phyloP scores from a whole-genome alignment of 345 rosid species.

The Gossypium stocksii region DNA sequence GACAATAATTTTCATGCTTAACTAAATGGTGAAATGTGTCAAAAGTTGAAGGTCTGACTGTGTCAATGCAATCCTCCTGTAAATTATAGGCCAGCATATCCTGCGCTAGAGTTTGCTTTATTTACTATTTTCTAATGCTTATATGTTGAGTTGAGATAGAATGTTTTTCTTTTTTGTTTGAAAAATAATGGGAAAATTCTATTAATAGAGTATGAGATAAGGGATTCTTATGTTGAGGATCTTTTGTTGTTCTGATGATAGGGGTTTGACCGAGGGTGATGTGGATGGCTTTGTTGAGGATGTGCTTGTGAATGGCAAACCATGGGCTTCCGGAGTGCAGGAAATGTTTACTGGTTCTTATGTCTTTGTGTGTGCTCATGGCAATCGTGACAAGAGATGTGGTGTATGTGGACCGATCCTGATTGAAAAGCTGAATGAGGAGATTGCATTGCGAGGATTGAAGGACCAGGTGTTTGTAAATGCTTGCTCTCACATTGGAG shows the following conservation, averaged over 20 bases:
- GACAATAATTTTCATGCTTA: background rate
- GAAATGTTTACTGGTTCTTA: constrained; percentile 61
- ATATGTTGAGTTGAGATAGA: background rate
- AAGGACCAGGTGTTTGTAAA: constrained; percentile 51
- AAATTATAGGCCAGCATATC: constrained; percentile 9
- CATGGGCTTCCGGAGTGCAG: constrained; percentile 62
- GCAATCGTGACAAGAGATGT: constrained; percentile 83
- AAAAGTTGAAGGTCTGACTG: background rate
- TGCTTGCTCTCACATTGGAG: constrained; percentile 91
- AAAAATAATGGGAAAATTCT: background rate
- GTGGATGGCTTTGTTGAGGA: constrained; percentile 81
- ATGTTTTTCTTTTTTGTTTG: background rate
- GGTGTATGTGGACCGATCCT: constrained; percentile 96
- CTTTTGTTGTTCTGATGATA: constrained; percentile 17
- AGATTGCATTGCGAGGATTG: constrained; percentile 58
- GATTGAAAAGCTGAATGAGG: constrained; percentile 65
- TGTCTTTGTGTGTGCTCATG: constrained; percentile 91
- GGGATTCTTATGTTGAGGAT: constrained; percentile 1
- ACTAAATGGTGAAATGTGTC: background rate
- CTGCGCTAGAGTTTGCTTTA: background rate
- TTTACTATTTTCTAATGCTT: background rate
- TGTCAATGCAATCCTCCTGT: background rate
- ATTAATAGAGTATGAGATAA: background rate
- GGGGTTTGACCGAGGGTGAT: constrained; percentile 62
- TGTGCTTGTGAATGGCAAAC: constrained; percentile 73